phyloP scores from a whole-genome alignment of 75 land plant species.

The Sequoia sempervirens region DNA sequence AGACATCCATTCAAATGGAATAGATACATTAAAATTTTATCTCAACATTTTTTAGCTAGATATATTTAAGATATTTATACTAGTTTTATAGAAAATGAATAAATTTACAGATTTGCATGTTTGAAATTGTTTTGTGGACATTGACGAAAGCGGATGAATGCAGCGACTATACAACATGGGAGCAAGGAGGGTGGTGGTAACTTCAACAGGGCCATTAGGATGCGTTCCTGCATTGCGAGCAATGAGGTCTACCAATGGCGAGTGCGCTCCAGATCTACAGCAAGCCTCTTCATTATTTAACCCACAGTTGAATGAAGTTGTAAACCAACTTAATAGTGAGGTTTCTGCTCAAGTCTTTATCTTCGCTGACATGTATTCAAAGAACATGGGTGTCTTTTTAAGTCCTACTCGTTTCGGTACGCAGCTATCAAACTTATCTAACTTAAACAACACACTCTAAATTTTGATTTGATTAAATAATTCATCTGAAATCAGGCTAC shows the following conservation, averaged over 20 bases:
- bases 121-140: background rate
- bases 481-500: no score
- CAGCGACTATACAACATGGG: slow-evolving; percentile 54
- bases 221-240: slow-evolving; percentile 71
- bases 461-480: no score
- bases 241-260: slow-evolving; percentile 26
- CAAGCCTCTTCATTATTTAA: slow-evolving; percentile 43
- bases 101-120: background rate
- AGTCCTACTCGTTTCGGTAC: slow-evolving; percentile 50
- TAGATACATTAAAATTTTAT: no score
- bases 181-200: slow-evolving; percentile 49
- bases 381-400: slow-evolving; percentile 34
- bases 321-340: slow-evolving; percentile 33
- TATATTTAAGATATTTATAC: no score
- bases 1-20: no score
- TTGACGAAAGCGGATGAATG: background rate
- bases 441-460: no score
- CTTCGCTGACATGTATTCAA: slow-evolving; percentile 22
- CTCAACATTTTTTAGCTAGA: no score
- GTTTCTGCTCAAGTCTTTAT: slow-evolving; percentile 32
- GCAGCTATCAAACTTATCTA: background rate
- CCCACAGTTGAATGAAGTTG: slow-evolving; percentile 31
- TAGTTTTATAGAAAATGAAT: no score
- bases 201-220: slow-evolving; percentile 67
- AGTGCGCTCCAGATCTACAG: slow-evolving; percentile 39